Evolutionary conservation across 495 filamentous ascomycete species (phyloP).

Genomic region (Margaritispora aquatica): DNA sequence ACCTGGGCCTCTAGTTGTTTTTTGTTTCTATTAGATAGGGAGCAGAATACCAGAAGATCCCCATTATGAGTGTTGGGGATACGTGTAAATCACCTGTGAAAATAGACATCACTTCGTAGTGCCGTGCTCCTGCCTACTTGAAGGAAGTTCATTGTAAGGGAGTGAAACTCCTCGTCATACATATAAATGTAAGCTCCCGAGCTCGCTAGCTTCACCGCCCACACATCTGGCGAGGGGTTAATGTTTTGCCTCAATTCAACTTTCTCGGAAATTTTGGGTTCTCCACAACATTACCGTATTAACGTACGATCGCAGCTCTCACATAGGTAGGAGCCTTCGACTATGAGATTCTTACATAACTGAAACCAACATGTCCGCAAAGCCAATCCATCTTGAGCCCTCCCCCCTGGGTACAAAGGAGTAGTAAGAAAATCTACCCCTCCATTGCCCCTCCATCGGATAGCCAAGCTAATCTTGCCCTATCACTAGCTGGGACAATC

Average conservation of each 20-base stretch:
- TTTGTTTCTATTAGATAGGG: conserved; percentile 17
- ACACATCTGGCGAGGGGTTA: not conserved
- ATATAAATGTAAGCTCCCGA: too few relatives aligned
- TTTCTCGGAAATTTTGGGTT: not conserved
- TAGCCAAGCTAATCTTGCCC: not conserved
- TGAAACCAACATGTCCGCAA: not conserved
- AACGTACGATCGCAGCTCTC: too few relatives aligned
- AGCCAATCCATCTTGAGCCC: conserved; percentile 47
- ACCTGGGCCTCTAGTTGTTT: conserved; percentile 13
- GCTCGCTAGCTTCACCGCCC: not conserved
- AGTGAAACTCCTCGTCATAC: too few relatives aligned
- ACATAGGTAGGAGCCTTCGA: too few relatives aligned
- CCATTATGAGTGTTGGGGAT: not conserved
- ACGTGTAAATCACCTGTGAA: too few relatives aligned
- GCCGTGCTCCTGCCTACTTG: not conserved
- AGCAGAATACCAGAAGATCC: conserved; percentile 25
- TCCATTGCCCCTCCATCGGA: not conserved
- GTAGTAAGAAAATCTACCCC: conserved; percentile 44
- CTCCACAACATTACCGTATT: not conserved
- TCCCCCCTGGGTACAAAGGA: conserved; percentile 63
- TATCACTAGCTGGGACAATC: conserved; percentile 55
- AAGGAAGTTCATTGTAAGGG: too few relatives aligned
- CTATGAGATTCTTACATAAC: too few relatives aligned
- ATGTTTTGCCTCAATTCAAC: not conserved
- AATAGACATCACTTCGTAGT: too few relatives aligned